phyloP scores from a whole-genome alignment of 2,329 filamentous ascomycete genomes.

The Fulvia fulva region DNA sequence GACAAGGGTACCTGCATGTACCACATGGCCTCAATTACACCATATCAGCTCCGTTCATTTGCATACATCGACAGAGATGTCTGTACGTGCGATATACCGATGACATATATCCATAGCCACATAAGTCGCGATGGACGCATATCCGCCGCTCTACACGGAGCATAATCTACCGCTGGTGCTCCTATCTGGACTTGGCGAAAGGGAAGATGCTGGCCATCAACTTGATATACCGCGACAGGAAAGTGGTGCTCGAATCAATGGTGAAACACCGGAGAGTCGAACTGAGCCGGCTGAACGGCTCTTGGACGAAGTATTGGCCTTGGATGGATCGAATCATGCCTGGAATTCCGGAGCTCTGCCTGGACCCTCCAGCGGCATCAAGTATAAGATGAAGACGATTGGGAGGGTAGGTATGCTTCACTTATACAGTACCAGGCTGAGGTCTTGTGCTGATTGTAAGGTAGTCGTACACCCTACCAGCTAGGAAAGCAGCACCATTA shows the following conservation, averaged over 20 bases:
- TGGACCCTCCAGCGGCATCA: conserved; percentile 24
- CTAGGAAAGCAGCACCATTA: conserved; percentile 59
- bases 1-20: not conserved
- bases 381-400: conserved; percentile 41
- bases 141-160: conserved; percentile 72
- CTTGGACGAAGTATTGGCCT: conserved; percentile 52
- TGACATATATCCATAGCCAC: too few species aligned
- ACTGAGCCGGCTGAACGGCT: conserved; percentile 51
- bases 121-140: conserved; percentile 64
- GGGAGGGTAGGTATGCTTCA: conserved; percentile 52
- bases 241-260: conserved; percentile 27
- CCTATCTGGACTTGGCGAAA: conserved; percentile 66
- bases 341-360: conserved; percentile 29
- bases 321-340: conserved; percentile 31
- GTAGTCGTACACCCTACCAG: conserved; percentile 56
- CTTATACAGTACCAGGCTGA: not conserved
- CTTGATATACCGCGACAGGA: conserved; percentile 19
- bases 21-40: not conserved
- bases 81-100: not conserved
- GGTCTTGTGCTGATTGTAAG: not conserved
- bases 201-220: conserved; percentile 23
- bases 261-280: conserved; percentile 24
- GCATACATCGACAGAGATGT: not conserved
- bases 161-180: conserved; percentile 84
- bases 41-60: not conserved